Evolutionary conservation across 345 rosid genomes (phyloP).

Genomic region (Geranium rotundifolium): DNA sequence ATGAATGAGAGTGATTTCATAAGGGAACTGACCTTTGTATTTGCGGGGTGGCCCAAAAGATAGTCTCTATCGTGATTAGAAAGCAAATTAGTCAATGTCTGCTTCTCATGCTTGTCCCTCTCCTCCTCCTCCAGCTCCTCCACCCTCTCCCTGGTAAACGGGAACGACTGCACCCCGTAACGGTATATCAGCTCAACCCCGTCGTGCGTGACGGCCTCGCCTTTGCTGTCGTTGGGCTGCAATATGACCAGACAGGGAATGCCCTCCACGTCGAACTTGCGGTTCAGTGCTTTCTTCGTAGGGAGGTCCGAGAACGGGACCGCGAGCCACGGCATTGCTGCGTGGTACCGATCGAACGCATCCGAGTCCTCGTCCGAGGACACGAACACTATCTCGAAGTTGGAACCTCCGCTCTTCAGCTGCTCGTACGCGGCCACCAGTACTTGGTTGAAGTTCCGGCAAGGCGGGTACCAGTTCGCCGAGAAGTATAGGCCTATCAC

Average conservation of each 20-base stretch:
- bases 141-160: conserved; percentile 38
- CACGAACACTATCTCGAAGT: conserved; percentile 42
- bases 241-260: conserved; percentile 42
- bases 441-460: conserved; percentile 30
- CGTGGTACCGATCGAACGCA: conserved; percentile 40
- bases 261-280: conserved; percentile 37
- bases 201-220: conserved; percentile 19
- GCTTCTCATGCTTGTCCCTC: conserved; percentile 35
- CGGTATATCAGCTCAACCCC: conserved; percentile 42
- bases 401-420: conserved; percentile 23
- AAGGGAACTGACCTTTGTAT: conserved; percentile 24
- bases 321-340: conserved; percentile 53
- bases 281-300: conserved; percentile 36
- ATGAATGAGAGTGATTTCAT: not conserved
- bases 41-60: conserved; percentile 26
- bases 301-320: conserved; percentile 48
- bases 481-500: conserved; percentile 54
- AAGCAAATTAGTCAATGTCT: conserved; percentile 28
- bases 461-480: conserved; percentile 49
- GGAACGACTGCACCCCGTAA: conserved; percentile 40
- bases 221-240: conserved; percentile 29
- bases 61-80: conserved; percentile 27
- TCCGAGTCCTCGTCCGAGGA: conserved; percentile 45
- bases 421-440: conserved; percentile 27
- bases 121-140: conserved; percentile 32